Conservation (phyloP, 805 yeast genomes). For the Pichia paraexigua region DNA sequence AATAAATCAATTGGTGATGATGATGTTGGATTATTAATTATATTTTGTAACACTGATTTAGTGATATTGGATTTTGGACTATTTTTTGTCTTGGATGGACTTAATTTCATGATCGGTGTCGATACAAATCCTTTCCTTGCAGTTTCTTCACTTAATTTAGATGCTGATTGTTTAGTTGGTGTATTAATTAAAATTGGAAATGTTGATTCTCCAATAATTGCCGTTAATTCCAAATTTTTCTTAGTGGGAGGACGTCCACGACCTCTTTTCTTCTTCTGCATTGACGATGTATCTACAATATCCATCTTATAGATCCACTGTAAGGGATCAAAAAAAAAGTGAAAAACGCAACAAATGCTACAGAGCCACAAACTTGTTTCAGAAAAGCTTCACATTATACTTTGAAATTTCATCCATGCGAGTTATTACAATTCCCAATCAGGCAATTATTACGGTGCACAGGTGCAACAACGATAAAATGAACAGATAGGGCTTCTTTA, state of each 20-base stretch:
- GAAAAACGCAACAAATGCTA: too few relatives aligned
- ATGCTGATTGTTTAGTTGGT: conserved; percentile 15
- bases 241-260: conserved; percentile 27
- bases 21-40: not conserved
- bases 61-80: not conserved
- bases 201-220: conserved; percentile 21
- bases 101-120: conserved; percentile 28
- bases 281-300: not conserved
- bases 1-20: not conserved
- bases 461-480: not conserved
- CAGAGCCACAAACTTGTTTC: not conserved
- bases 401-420: not conserved
- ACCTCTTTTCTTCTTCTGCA: conserved; percentile 22
- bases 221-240: conserved; percentile 11
- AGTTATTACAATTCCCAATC: conserved; percentile 2
- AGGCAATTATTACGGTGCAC: conserved; percentile 1
- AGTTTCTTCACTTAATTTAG: conserved; percentile 23
- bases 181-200: conserved; percentile 17
- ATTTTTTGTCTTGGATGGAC: conserved; percentile 12
- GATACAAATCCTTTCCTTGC: conserved; percentile 24
- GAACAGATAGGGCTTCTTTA: too few relatives aligned
- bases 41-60: not conserved
- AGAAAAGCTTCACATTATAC: not conserved
- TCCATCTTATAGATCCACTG: not conserved
- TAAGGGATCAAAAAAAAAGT: too few relatives aligned